These are phyloP conservation scores for Globisporangium apiculatum DNA, from an alignment of 352 stramenopile species.

Conservation along the genomic window DNA sequence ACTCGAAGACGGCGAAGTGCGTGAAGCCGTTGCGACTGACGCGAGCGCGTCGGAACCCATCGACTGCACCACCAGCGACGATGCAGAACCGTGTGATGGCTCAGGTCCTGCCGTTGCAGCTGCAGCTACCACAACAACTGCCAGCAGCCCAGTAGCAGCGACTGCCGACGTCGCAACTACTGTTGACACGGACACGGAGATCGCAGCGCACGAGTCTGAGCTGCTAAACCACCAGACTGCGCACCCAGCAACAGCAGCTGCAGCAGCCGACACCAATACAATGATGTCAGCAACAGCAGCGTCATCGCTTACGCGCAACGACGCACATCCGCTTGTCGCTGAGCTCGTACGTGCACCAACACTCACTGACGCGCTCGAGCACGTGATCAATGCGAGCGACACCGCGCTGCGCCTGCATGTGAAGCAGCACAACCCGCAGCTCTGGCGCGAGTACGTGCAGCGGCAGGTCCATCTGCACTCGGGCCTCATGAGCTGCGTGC, in stretches of 20 bases:
- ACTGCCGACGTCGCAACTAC: neutral
- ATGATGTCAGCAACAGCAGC: too few species aligned
- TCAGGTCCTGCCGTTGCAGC: neutral
- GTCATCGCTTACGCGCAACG: too few species aligned
- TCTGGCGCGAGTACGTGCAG: slow-evolving; percentile 36
- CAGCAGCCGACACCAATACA: too few species aligned
- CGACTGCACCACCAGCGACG: neutral
- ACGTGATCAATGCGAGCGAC: slow-evolving; percentile 25
- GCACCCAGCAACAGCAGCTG: too few species aligned
- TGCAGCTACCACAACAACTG: neutral
- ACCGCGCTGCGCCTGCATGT: slow-evolving; percentile 22
- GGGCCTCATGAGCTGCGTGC: slow-evolving; percentile 20
- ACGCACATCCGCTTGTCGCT: too few species aligned
- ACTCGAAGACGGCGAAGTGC: too few species aligned
- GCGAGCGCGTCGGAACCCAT: too few species aligned
- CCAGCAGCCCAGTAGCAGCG: neutral
- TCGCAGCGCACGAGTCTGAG: too few species aligned
- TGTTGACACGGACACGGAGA: neutral
- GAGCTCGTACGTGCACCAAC: slow-evolving; percentile 5
- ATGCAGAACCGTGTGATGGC: neutral
- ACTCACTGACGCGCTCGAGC: slow-evolving; percentile 16
- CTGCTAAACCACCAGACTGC: neutral
- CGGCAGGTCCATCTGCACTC: slow-evolving; percentile 18
- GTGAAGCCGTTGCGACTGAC: too few species aligned
- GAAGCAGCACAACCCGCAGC: slow-evolving; percentile 21